phyloP scores from a whole-genome alignment of 345 rosid genomes.

The Citrus maxima region DNA sequence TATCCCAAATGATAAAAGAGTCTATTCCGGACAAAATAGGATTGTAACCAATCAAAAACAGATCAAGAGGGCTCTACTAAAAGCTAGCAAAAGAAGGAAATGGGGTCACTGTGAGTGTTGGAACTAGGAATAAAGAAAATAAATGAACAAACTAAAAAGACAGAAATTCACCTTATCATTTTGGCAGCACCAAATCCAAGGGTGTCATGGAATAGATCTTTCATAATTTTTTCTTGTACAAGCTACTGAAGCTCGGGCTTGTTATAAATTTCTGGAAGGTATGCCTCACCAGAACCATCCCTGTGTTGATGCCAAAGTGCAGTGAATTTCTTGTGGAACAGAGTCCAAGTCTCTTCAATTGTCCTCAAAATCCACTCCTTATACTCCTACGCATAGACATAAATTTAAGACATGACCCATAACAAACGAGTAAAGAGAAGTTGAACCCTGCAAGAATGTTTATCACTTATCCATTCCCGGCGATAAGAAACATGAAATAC shows the following conservation, averaged over 20 bases:
- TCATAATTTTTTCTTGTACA: slow-evolving; percentile 57
- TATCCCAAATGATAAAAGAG: background rate
- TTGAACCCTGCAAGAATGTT: background rate
- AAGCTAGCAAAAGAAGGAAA: no score
- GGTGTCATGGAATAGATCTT: slow-evolving; percentile 68
- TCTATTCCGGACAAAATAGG: background rate
- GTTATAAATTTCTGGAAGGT: slow-evolving; percentile 72
- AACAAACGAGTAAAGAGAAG: background rate
- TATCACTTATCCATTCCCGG: background rate
- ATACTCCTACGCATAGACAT: slow-evolving; percentile 40
- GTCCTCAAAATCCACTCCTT: slow-evolving; percentile 75
- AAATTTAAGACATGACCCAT: background rate
- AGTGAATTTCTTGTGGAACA: slow-evolving; percentile 57
- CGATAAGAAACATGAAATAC: background rate
- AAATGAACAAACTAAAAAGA: background rate
- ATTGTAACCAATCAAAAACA: background rate
- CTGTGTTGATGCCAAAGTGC: slow-evolving; percentile 72
- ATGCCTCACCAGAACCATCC: slow-evolving; percentile 86
- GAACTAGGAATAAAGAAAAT: background rate
- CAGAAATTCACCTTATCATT: slow-evolving; percentile 67
- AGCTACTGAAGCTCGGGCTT: slow-evolving; percentile 58
- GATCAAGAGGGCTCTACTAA: background rate
- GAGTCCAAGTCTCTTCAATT: slow-evolving; percentile 74
- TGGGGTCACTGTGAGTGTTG: no score
- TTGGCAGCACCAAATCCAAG: slow-evolving; percentile 96